Evolutionary conservation across 805 yeast genomes (phyloP).

Genomic region (Pichia cephalocereana): DNA sequence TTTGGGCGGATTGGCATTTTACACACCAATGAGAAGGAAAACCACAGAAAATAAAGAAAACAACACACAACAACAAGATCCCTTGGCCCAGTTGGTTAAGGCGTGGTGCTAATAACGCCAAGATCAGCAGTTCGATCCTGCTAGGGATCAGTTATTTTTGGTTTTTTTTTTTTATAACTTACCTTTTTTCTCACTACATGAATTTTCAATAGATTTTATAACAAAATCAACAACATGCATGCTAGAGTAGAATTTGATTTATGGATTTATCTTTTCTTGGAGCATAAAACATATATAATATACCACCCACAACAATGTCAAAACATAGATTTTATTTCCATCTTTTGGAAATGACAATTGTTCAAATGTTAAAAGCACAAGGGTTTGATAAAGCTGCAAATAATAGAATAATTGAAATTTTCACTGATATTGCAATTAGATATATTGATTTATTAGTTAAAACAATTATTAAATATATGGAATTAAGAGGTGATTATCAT

Average conservation of each 20-base stretch:
- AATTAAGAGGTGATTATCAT: conserved; percentile 31
- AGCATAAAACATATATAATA: background rate
- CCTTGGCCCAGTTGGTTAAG: conserved; percentile 39
- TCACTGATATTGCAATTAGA: conserved; percentile 70
- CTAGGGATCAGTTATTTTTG: no score
- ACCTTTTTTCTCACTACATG: conserved; percentile 9
- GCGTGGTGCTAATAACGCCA: conserved; percentile 38
- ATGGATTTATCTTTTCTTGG: background rate
- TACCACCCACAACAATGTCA: conserved; percentile 10
- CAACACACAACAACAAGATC: conserved; percentile 16
- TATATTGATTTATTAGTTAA: conserved; percentile 47
- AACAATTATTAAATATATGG: conserved; percentile 42
- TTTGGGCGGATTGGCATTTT: no score
- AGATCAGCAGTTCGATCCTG: conserved; percentile 85
- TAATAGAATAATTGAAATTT: conserved; percentile 48
- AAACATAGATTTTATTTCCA: conserved; percentile 23
- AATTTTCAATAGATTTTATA: no score
- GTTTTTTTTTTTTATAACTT: no score
- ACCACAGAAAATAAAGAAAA: no score
- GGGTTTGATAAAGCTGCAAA: conserved; percentile 81
- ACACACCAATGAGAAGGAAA: no score
- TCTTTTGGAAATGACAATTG: conserved; percentile 24
- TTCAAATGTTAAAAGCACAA: conserved; percentile 59
- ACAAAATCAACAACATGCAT: no score
- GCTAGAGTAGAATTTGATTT: no score